Evolutionary conservation across 1,139 yeast genomes (phyloP).

Genomic region (Debaryomycetaceae sp.): DNA sequence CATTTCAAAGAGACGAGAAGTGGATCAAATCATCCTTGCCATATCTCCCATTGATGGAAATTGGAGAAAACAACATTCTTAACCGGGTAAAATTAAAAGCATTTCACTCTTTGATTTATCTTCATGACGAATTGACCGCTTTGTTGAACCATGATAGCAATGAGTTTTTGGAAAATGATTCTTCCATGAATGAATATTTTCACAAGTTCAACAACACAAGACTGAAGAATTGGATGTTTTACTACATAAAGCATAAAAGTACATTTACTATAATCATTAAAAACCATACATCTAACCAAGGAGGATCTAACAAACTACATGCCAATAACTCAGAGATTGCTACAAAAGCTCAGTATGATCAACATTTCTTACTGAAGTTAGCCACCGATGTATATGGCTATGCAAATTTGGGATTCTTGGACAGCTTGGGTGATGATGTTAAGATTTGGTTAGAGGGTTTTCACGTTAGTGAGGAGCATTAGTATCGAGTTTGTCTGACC

Average conservation of each 20-base stretch:
- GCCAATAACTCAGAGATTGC: background rate
- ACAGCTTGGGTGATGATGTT: slow-evolving; percentile 44
- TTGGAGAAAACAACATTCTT: slow-evolving; percentile 1
- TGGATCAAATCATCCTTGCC: slow-evolving; percentile 40
- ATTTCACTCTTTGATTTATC: slow-evolving; percentile 31
- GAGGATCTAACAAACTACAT: background rate
- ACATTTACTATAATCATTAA: slow-evolving; percentile 36
- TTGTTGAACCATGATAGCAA: slow-evolving; percentile 26
- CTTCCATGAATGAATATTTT: slow-evolving; percentile 31
- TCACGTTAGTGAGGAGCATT: slow-evolving; percentile 17
- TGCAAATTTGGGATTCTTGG: slow-evolving; percentile 35
- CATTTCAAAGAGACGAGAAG: slow-evolving; percentile 24
- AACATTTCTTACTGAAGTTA: background rate
- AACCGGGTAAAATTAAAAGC: slow-evolving; percentile 7
- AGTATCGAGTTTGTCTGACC: slow-evolving; percentile 23
- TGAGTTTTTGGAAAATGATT: slow-evolving; percentile 18
- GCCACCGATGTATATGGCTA: slow-evolving; percentile 22
- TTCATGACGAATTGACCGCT: slow-evolving; percentile 39
- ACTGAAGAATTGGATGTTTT: slow-evolving; percentile 44
- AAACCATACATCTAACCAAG: slow-evolving; percentile 14
- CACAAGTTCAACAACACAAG: slow-evolving; percentile 42
- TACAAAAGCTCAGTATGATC: background rate
- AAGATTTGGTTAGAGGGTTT: slow-evolving; percentile 38
- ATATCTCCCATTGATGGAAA: slow-evolving; percentile 22
- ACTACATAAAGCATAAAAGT: slow-evolving; percentile 29